These are phyloP conservation scores for Dothiorella sarmentorum DNA, from an alignment of 2,329 filamentous ascomycete species.

Conservation along the genomic window DNA sequence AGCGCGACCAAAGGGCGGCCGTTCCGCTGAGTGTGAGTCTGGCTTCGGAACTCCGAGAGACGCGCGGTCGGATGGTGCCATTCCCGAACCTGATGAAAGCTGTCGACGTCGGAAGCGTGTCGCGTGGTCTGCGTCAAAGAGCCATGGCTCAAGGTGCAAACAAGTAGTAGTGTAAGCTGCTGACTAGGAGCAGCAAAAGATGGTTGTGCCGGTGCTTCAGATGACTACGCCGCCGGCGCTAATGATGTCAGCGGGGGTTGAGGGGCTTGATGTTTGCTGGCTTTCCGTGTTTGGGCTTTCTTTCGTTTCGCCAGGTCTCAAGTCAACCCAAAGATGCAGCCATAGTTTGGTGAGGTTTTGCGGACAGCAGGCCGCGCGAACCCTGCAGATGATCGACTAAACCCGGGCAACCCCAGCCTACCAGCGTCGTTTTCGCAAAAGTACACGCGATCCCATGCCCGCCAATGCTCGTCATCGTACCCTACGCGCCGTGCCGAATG, in stretches of 20 bases:
- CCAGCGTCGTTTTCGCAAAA: too few relatives aligned
- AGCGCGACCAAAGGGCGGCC: not conserved
- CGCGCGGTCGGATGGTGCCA: conserved; percentile 8
- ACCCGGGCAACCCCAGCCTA: too few relatives aligned
- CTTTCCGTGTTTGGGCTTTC: too few relatives aligned
- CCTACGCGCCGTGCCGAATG: not conserved
- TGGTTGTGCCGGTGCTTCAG: not conserved
- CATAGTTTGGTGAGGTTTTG: not conserved
- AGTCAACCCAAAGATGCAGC: not conserved
- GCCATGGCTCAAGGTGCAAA: too few relatives aligned
- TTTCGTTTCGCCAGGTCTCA: too few relatives aligned
- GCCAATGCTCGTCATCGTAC: not conserved
- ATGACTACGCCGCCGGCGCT: conserved; percentile 2
- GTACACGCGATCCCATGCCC: not conserved
- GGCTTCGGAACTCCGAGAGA: not conserved
- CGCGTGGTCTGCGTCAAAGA: not conserved
- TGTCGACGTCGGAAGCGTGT: not conserved
- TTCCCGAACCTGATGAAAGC: not conserved
- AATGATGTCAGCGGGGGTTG: not conserved
- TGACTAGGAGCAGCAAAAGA: not conserved
- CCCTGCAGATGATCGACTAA: not conserved
- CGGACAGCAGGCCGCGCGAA: not conserved
- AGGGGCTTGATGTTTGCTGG: not conserved
- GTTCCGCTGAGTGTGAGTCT: too few relatives aligned
- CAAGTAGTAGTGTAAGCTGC: too few relatives aligned